Conservation (phyloP, 1,139 yeast genomes). For the Suhomyces kunorum region DNA sequence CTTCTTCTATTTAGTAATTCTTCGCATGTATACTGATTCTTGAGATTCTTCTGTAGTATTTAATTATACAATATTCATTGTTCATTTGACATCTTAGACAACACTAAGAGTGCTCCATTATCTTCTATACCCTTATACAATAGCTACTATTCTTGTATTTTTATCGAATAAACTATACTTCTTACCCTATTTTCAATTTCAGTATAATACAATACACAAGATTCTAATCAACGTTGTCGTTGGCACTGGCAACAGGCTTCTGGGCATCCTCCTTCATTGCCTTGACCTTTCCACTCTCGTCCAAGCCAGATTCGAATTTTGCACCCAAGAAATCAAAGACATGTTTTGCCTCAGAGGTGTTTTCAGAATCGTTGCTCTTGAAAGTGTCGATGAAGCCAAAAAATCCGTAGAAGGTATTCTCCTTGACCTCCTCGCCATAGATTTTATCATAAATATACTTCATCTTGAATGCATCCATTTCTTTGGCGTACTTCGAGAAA, state of each 20-base stretch:
- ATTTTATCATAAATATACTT: conserved; percentile 89
- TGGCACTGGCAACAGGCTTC: conserved; percentile 9
- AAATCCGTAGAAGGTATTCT: conserved; percentile 85
- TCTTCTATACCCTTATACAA: too few relatives aligned
- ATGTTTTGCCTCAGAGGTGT: conserved; percentile 36
- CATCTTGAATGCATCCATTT: conserved; percentile 86
- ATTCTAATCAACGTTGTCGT: conserved; percentile 13
- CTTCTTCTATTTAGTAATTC: too few relatives aligned
- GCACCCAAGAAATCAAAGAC: conserved; percentile 81
- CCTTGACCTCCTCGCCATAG: conserved; percentile 83
- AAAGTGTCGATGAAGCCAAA: conserved; percentile 86
- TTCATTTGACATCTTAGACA: too few relatives aligned
- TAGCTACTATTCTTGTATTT: not conserved
- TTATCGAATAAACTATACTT: not conserved
- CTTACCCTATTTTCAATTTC: not conserved
- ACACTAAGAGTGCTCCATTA: too few relatives aligned
- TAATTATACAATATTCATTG: too few relatives aligned
- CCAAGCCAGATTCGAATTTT: conserved; percentile 32
- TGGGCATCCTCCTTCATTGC: conserved; percentile 1
- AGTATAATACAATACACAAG: not conserved
- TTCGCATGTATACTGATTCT: too few relatives aligned
- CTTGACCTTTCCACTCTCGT: conserved; percentile 11
- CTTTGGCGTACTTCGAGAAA: conserved; percentile 63
- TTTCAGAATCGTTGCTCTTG: conserved; percentile 18
- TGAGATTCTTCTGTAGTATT: too few relatives aligned